Percentiles rank a stretch among this genome's conserved stretches.
Evolutionary conservation across 192 early-diverging fungal species (phyloP).

Genomic region (Coemansia sp.): DNA sequence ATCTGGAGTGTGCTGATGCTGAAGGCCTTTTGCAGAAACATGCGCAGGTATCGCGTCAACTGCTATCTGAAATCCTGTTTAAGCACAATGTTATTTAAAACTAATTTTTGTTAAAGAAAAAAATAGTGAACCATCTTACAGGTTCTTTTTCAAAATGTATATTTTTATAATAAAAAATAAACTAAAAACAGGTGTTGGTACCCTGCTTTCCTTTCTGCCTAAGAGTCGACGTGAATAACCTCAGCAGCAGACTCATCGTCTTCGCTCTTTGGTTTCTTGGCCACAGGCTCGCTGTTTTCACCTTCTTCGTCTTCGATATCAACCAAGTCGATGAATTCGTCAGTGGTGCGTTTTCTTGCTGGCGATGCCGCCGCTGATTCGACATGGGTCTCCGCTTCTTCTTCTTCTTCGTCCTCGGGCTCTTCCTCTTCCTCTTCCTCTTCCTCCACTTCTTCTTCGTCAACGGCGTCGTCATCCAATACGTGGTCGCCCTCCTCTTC

Average conservation of each 20-base stretch:
- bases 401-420: background rate
- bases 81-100: constrained; percentile 34
- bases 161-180: background rate
- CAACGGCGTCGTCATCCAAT: constrained; percentile 25
- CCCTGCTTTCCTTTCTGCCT: background rate
- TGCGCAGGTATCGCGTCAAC: constrained; percentile 11
- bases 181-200: background rate
- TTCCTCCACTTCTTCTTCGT: constrained; percentile 10
- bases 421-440: constrained; percentile 16
- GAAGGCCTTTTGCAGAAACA: background rate
- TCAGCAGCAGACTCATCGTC: constrained; percentile 2
- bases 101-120: background rate
- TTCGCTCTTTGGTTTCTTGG: constrained; percentile 23
- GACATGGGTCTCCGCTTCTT: constrained; percentile 14
- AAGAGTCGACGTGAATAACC: constrained; percentile 4
- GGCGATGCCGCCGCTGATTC: constrained; percentile 22
- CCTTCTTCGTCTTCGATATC: constrained; percentile 5
- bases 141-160: no score
- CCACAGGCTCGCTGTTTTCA: constrained; percentile 8
- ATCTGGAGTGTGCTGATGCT: constrained; percentile 3
- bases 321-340: background rate
- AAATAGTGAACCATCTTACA: background rate
- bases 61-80: constrained; percentile 29
- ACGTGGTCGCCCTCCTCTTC: constrained; percentile 43
- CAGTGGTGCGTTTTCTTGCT: constrained; percentile 16